phyloP scores from a whole-genome alignment of 352 stramenopile genomes.

The Pythium aristosporum region DNA sequence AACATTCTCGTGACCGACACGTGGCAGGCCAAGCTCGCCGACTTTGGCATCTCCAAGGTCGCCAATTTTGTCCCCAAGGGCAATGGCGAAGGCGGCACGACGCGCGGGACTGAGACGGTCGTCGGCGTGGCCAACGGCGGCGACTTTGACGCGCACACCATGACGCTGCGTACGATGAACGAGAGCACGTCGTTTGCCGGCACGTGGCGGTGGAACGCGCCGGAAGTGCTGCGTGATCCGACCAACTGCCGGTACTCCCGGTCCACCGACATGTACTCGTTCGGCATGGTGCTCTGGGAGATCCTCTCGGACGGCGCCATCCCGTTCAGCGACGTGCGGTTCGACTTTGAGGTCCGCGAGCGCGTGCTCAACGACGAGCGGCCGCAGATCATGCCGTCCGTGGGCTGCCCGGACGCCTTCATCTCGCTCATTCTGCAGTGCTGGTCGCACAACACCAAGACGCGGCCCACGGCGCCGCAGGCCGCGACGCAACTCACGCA shows the following conservation, averaged over 20 bases:
- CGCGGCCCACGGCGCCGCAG: conserved; percentile 45
- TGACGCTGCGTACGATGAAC: conserved; percentile 45
- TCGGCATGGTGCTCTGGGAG: conserved; percentile 76
- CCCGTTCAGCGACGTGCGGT: conserved; percentile 60
- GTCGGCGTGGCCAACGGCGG: not conserved
- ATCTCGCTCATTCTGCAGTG: conserved; percentile 59
- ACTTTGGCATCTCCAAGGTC: conserved; percentile 35
- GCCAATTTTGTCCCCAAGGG: conserved; percentile 32
- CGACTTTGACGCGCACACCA: conserved; percentile 14
- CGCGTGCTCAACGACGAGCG: conserved; percentile 55
- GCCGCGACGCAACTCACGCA: conserved; percentile 48
- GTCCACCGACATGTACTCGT: conserved; percentile 72
- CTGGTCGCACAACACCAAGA: conserved; percentile 48
- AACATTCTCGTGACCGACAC: conserved; percentile 76
- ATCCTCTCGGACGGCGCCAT: conserved; percentile 59
- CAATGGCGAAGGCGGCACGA: conserved; percentile 36
- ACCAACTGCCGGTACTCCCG: conserved; percentile 65
- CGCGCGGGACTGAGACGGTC: conserved; percentile 9
- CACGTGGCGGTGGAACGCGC: conserved; percentile 72
- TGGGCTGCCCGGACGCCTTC: conserved; percentile 52
- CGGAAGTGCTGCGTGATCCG: conserved; percentile 61
- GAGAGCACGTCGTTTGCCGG: conserved; percentile 66
- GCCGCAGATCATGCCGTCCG: conserved; percentile 44
- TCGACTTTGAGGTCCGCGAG: conserved; percentile 71
- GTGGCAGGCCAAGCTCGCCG: conserved; percentile 66